Evolutionary conservation across 148 eudicot genomes (phyloP), one percentile per base, ranked within the genome.

Genomic region (Persicaria maculosa): DNA sequence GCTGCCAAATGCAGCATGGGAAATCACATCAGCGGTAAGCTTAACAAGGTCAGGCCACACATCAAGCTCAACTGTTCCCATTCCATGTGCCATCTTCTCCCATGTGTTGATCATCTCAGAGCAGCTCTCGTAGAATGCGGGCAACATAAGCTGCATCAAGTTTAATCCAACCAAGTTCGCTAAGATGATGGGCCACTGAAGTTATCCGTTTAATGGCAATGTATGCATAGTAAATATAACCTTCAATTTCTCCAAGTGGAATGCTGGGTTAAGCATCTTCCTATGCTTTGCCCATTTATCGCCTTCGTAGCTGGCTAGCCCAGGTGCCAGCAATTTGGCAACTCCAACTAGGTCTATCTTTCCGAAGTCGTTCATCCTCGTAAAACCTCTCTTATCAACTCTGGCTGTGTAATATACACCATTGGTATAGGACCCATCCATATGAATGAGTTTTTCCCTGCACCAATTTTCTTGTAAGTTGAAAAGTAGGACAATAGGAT

Each of bases 281-380:
- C 83, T 61, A 53, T 79, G 80, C 64, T 84, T 77, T 4, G 67
- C 72, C 86, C 86, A 84, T 81, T 79, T 76, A 4, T 81, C 81
- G 5, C 72, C 61, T 22, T 72, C 72, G 10, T 72, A 72, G 9
- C 11, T 45, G 1, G 14, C 71, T 1, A 77, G 44, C 15, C 84
- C 84, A 1, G 22, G 44, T 9, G 71, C 74, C 15, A 82, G 64
- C 20, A 79, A 48, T 9, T 47, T 76, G 0, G 31, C 7, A 1
- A 82, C n/a, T 9, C 62, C 75, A 53, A 46, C 70, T 1, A 25
- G 20, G 4, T 7, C 6, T 9, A 64, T 77, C 74, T 79, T 79
- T 19, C 57, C 72, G 31, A 76, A 83, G 16, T 43, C 17, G 22
- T 15, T 7, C 52, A 36, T 19, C 20, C 77, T 79, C 5, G 70